Evolutionary conservation across 2,329 filamentous ascomycete genomes (phyloP), one percentile per base, ranked within the genome.

Genomic region (Aciculosporium take): DNA sequence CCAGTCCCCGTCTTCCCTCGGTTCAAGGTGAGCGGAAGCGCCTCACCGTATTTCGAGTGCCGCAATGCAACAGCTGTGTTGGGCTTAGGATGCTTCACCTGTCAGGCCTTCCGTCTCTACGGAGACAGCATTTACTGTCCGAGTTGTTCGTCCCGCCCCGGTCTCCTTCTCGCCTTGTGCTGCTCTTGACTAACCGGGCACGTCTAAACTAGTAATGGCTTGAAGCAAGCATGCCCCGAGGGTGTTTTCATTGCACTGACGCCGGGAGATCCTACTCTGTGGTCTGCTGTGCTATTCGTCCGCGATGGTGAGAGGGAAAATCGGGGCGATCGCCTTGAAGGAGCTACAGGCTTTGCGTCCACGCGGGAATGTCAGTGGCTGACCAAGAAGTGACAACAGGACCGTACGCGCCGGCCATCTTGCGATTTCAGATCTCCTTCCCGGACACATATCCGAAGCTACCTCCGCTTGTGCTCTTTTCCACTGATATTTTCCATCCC

Each of bases 401-500:
- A 34, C 89, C 91, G 15, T 98, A 95, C 63, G 74, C 84, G 17
- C 80, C 84, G 45, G 84, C 87, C 36, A 75, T 95, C 52, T 73
- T 96, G 47, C 83, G 88, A 53, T 94, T 96, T 62, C 81, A 91
- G 51, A 82, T 96, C 49, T 81, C 80, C 20, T 96, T 96, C 53
- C 84, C 88, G 28, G 70, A 81, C 46, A 71, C 73, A 30, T 95
- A 93, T 57, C 89, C 89, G 10, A 65, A 71, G 39, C 65, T 84
- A 17, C 84, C 89, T 39, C 91, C 91, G 8, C 69, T 88, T 15
- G 76, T 98, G 49, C 89, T 81, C 41, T 94, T 98, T 61, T 75
- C 78, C 35, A 93, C 85, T 51, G 89, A 96, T 57, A 81, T 96
- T 50, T 98, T 96, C 60, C 89, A 98, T 58, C 89, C 89, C 15